Conservation (phyloP, 2,329 filamentous ascomycete genomes). For the Beauveria pseudobassiana region DNA sequence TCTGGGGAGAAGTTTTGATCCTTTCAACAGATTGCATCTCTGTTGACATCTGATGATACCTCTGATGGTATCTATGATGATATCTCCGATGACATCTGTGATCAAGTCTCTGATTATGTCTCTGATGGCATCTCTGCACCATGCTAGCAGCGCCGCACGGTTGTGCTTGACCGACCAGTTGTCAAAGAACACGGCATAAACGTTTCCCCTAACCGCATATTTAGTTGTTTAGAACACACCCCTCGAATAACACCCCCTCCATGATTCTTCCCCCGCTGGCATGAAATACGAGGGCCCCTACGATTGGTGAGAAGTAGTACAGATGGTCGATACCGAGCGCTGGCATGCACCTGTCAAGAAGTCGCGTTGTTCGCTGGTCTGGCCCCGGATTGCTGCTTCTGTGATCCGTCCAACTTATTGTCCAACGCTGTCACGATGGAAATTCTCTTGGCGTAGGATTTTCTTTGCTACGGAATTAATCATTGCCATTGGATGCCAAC, state of each 20-base stretch:
- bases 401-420: too few species aligned
- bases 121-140: neutral
- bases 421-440: neutral
- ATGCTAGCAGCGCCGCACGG: neutral
- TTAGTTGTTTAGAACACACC: neutral
- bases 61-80: neutral
- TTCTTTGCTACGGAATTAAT: too few species aligned
- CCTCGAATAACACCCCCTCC: neutral
- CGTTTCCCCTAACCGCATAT: neutral
- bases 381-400: neutral
- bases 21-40: neutral
- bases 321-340: neutral
- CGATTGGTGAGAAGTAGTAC: neutral
- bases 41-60: neutral
- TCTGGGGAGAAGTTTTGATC: too few species aligned
- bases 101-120: too few species aligned
- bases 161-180: neutral
- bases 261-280: neutral
- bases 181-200: neutral
- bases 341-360: neutral
- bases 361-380: neutral
- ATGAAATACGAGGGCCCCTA: constrained; percentile 6
- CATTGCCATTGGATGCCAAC: too few species aligned
- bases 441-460: too few species aligned
- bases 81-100: too few species aligned